Percentiles rank a stretch among this genome's conserved stretches.
Conservation (phyloP, 192 early-diverging fungal genomes). For the Funneliformis mosseae region DNA sequence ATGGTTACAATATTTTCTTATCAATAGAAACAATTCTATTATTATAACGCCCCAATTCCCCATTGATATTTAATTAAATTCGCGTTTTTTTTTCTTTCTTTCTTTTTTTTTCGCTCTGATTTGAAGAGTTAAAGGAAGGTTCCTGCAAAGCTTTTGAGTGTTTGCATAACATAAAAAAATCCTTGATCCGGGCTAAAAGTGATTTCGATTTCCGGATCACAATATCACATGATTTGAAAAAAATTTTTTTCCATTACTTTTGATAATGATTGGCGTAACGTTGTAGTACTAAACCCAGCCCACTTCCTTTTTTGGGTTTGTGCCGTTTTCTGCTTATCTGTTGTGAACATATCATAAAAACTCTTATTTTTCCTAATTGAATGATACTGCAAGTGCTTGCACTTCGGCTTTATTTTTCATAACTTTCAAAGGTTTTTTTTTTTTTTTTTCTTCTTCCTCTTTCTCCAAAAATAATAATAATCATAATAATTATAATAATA, state of each 20-base stretch:
- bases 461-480: not conserved
- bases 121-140: no score
- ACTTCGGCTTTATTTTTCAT: not conserved
- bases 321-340: not conserved
- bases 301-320: not conserved
- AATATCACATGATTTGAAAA: not conserved
- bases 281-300: not conserved
- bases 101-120: no score
- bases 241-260: not conserved
- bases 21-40: no score
- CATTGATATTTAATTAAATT: no score
- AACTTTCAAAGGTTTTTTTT: not conserved
- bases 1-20: no score
- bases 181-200: not conserved
- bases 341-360: not conserved
- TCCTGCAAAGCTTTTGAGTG: no score
- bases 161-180: no score
- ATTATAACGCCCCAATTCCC: no score
- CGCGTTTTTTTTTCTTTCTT: no score
- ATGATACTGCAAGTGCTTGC: not conserved
- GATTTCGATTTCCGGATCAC: not conserved
- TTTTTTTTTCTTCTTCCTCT: not conserved
- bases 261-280: not conserved
- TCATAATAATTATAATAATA: no score
- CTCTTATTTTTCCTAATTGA: not conserved